Percentiles rank a stretch among this genome's conserved stretches.
phyloP scores from a whole-genome alignment of 805 yeast species.

The Candida khao-thaluensis region DNA sequence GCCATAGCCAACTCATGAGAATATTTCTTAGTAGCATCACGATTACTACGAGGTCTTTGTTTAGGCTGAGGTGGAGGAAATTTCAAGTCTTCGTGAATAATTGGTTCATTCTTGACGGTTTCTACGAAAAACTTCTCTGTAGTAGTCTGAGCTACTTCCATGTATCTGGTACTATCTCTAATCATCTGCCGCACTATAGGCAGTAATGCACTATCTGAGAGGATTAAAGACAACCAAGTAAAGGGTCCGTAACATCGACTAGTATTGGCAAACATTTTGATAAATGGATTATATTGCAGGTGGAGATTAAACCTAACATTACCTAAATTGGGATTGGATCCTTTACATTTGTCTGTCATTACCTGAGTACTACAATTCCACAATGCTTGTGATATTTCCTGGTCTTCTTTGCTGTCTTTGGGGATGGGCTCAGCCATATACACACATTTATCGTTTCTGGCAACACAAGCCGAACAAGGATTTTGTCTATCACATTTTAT shows the following conservation, averaged over 20 bases:
- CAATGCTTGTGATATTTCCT: too few species aligned
- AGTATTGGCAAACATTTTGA: background rate
- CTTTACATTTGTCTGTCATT: too few species aligned
- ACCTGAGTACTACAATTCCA: too few species aligned
- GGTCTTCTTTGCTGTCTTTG: too few species aligned
- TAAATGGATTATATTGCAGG: conserved; percentile 1
- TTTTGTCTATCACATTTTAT: conserved; percentile 36
- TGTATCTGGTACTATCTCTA: background rate
- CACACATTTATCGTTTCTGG: conserved; percentile 18
- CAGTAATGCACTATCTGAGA: background rate
- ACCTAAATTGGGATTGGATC: background rate
- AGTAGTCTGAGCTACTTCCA: background rate
- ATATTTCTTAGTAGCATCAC: background rate
- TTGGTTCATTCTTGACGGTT: background rate
- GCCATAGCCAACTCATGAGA: conserved; percentile 1
- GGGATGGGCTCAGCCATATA: too few species aligned
- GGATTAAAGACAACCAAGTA: conserved; percentile 9
- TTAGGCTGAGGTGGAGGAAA: background rate
- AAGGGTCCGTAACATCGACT: conserved; percentile 8
- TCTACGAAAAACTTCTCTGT: conserved; percentile 1
- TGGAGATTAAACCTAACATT: background rate
- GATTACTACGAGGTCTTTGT: background rate
- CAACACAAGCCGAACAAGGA: conserved; percentile 37
- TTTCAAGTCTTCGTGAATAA: background rate
- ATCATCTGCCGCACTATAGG: background rate